phyloP scores from a whole-genome alignment of 2,329 filamentous ascomycete genomes.

The Aspergillus sp. region DNA sequence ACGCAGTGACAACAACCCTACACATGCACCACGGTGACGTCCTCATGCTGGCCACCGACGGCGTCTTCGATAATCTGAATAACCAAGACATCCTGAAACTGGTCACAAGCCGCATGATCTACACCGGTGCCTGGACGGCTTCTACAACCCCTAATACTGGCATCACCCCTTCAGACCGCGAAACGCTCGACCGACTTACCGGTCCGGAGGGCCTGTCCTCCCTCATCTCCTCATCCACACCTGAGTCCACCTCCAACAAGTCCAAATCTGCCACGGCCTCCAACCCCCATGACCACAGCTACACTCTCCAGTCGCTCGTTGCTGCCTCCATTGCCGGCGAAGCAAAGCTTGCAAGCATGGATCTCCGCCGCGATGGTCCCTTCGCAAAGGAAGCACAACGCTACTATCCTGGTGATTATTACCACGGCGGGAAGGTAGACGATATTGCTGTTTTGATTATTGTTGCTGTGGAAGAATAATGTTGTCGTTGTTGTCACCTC shows the following conservation, averaged over 20 bases:
- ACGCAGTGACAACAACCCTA: constrained; percentile 78
- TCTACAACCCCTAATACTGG: constrained; percentile 54
- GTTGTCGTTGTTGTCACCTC: background rate
- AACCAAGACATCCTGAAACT: constrained; percentile 84
- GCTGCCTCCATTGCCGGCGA: constrained; percentile 77
- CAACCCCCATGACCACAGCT: constrained; percentile 21
- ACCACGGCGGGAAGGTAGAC: constrained; percentile 90
- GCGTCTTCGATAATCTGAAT: constrained; percentile 93
- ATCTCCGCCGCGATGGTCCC: constrained; percentile 79
- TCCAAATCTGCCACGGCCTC: constrained; percentile 12
- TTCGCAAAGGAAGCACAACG: constrained; percentile 94
- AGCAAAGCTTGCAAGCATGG: constrained; percentile 81
- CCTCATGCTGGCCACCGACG: constrained; percentile 90
- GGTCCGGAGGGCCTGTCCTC: constrained; percentile 44
- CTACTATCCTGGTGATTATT: constrained; percentile 81
- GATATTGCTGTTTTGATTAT: constrained; percentile 88
- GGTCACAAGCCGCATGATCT: constrained; percentile 73
- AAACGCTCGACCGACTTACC: constrained; percentile 58
- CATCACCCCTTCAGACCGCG: constrained; percentile 56
- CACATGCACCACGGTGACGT: constrained; percentile 85
- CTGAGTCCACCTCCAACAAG: constrained; percentile 10
- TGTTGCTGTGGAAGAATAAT: constrained; percentile 65
- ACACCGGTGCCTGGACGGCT: constrained; percentile 70
- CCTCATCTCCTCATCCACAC: constrained; percentile 14
- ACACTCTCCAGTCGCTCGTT: constrained; percentile 72